These are phyloP conservation scores for Aciculosporium take DNA, from an alignment of 2,329 filamentous ascomycete species.

Conservation along the genomic window DNA sequence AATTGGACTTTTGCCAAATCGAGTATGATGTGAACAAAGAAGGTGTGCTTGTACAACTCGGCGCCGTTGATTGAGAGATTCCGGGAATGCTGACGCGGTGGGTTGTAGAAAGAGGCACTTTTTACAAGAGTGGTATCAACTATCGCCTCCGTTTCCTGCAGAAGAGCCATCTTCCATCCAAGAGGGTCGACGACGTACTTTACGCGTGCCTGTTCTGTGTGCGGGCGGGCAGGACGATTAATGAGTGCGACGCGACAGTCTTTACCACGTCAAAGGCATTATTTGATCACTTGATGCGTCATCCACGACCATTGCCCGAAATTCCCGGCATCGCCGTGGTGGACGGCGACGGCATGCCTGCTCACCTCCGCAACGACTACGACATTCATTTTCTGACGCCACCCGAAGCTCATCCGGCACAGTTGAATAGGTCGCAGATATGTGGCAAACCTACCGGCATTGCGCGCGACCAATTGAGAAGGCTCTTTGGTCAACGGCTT, in stretches of 20 bases:
- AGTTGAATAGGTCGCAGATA: slow-evolving; percentile 26
- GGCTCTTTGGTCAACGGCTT: slow-evolving; percentile 31
- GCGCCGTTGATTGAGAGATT: too few species aligned
- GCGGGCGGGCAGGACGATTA: slow-evolving; percentile 31
- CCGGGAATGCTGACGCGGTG: not conserved
- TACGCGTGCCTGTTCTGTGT: slow-evolving; percentile 44
- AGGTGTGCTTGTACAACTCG: slow-evolving; percentile 17
- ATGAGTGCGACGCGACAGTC: slow-evolving; percentile 41
- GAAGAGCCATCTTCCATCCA: slow-evolving; percentile 38
- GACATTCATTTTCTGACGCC: slow-evolving; percentile 35
- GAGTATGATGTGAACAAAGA: slow-evolving; percentile 35
- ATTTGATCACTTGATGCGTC: slow-evolving; percentile 38
- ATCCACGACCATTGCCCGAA: slow-evolving; percentile 36
- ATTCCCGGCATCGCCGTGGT: slow-evolving; percentile 35
- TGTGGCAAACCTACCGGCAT: slow-evolving; percentile 28
- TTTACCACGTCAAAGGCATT: slow-evolving; percentile 39
- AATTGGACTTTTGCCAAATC: slow-evolving; percentile 38
- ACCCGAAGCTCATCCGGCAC: slow-evolving; percentile 25
- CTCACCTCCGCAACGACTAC: slow-evolving; percentile 31
- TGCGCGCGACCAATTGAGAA: slow-evolving; percentile 32
- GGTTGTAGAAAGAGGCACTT: slow-evolving; percentile 24
- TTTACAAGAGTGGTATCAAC: slow-evolving; percentile 28
- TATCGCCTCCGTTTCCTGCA: slow-evolving; percentile 42
- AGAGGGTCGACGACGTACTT: slow-evolving; percentile 35
- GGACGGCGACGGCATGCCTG: slow-evolving; percentile 27